These are phyloP conservation scores for Diplodia scrobiculata DNA, from an alignment of 2,329 filamentous ascomycete species.

Conservation along the genomic window DNA sequence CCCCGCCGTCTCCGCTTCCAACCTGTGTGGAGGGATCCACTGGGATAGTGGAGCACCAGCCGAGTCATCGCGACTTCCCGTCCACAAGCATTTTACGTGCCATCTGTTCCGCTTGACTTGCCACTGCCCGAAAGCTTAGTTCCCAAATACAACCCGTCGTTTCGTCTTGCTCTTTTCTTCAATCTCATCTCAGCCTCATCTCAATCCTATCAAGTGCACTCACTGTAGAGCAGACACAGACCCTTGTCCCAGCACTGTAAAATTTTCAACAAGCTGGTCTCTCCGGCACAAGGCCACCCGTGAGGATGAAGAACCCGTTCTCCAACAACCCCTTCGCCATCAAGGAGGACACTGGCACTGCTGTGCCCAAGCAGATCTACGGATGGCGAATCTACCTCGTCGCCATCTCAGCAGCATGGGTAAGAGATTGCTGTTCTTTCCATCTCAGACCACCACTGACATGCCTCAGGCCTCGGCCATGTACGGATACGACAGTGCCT, in stretches of 20 bases:
- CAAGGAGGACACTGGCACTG: background rate
- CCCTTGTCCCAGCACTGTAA: background rate
- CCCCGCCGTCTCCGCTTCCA: background rate
- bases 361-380: slow-evolving; percentile 58
- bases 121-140: background rate
- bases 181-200: background rate
- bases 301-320: slow-evolving; percentile 16
- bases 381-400: slow-evolving; percentile 68
- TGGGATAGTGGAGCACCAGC: background rate
- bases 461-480: slow-evolving; percentile 45
- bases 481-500: slow-evolving; percentile 57
- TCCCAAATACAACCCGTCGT: slow-evolving; percentile 1
- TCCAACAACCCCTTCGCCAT: slow-evolving; percentile 19
- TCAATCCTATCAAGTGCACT: too few relatives aligned
- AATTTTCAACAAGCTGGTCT: background rate
- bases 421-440: background rate
- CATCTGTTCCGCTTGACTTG: background rate
- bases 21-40: background rate
- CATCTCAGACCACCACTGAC: background rate
- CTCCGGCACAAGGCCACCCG: background rate
- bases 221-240: background rate
- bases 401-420: slow-evolving; percentile 68
- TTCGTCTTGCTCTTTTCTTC: slow-evolving; percentile 13
- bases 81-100: slow-evolving; percentile 3
- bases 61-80: slow-evolving; percentile 5